These are phyloP conservation scores for Kluyveromyces sp. DNA, from an alignment of 1,139 yeast species.

Conservation along the genomic window DNA sequence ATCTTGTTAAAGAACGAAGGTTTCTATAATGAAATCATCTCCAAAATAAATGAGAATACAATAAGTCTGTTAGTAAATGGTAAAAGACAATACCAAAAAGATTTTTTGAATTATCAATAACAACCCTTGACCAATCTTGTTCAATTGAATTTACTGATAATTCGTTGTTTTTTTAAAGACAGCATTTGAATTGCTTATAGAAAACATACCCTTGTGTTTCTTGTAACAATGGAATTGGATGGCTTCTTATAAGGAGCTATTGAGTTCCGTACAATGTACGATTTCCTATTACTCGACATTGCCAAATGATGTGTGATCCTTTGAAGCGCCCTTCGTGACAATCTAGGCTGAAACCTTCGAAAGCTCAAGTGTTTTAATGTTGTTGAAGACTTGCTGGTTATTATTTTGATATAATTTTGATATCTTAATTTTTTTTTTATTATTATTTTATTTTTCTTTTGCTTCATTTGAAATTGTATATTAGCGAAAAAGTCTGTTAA, in stretches of 20 bases:
- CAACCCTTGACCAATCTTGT: neutral
- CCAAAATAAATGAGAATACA: neutral
- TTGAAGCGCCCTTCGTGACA: neutral
- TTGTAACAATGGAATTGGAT: neutral
- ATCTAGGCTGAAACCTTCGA: too few relatives aligned
- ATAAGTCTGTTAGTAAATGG: neutral
- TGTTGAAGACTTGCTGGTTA: too few relatives aligned
- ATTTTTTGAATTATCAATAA: neutral
- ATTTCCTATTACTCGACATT: conserved; percentile 6
- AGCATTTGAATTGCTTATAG: neutral
- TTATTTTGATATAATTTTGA: too few relatives aligned
- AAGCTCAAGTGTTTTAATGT: too few relatives aligned
- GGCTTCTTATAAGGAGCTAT: conserved; percentile 22
- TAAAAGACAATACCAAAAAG: too few relatives aligned
- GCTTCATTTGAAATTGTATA: too few relatives aligned
- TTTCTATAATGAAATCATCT: neutral
- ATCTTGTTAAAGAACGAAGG: conserved; percentile 7
- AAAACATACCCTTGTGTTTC: conserved; percentile 3
- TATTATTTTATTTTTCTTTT: too few relatives aligned
- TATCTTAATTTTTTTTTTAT: too few relatives aligned
- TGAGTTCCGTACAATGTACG: conserved; percentile 4
- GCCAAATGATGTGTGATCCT: neutral
- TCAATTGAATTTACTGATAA: neutral
- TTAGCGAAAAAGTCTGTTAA: too few relatives aligned
- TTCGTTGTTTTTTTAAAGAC: neutral